Conservation (phyloP, 2,329 filamentous ascomycete genomes). For the Ascocoryne sarcoides region DNA sequence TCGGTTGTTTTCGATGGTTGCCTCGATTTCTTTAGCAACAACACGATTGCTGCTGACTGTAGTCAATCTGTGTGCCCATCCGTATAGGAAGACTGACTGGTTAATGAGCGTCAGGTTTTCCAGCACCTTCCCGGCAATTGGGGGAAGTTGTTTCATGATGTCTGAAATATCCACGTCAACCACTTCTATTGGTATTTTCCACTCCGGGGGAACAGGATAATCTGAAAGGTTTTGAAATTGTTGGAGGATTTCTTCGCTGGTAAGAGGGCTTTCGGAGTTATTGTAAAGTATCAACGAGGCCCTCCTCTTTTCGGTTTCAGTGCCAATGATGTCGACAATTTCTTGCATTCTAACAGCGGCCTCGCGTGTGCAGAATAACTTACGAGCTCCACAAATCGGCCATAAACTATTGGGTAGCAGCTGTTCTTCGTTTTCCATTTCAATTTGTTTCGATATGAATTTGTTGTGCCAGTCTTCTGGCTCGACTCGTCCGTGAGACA, state of each 20-base stretch:
- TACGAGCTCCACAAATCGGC: conserved; percentile 44
- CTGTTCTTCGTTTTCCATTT: conserved; percentile 50
- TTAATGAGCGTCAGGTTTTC: conserved; percentile 50
- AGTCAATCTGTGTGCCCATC: conserved; percentile 49
- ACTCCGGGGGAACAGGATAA: conserved; percentile 42
- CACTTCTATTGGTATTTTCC: conserved; percentile 49
- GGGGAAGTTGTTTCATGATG: conserved; percentile 34
- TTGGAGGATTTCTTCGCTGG: conserved; percentile 21
- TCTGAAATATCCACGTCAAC: conserved; percentile 36
- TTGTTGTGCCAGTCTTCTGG: conserved; percentile 27
- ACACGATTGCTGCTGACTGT: conserved; percentile 60
- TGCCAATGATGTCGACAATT: conserved; percentile 53
- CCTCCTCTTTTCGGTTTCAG: conserved; percentile 45
- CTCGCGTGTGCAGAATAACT: conserved; percentile 52
- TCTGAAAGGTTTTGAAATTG: conserved; percentile 40
- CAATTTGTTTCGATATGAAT: conserved; percentile 41
- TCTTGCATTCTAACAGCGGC: conserved; percentile 55
- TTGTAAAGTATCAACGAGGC: conserved; percentile 43
- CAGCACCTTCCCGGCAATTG: conserved; percentile 34
- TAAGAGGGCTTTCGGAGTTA: conserved; percentile 10
- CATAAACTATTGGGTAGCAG: conserved; percentile 53
- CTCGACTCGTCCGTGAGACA: conserved; percentile 33
- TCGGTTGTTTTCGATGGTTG: conserved; percentile 43
- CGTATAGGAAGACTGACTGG: conserved; percentile 58
- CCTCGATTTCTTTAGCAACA: conserved; percentile 54